Percentiles rank a stretch among this genome's conserved stretches.
phyloP scores from a whole-genome alignment of 164 flowering plant species.

The Nelumbo lutea region DNA sequence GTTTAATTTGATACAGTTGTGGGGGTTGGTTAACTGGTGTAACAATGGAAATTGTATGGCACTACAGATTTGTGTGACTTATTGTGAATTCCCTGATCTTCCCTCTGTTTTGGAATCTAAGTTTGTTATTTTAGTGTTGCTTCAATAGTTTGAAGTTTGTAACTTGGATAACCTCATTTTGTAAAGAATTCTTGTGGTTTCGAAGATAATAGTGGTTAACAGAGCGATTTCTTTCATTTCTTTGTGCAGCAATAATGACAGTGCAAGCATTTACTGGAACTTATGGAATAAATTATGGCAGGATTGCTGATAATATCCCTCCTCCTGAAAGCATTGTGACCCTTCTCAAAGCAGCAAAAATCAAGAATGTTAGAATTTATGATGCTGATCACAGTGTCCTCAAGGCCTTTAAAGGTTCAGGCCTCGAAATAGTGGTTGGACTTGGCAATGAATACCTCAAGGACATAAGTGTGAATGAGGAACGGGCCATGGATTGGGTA shows the following conservation, averaged over 20 bases:
- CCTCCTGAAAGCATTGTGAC: slow-evolving; percentile 50
- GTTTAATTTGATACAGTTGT: too few relatives aligned
- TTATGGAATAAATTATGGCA: slow-evolving; percentile 65
- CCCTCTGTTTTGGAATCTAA: too few relatives aligned
- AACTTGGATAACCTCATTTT: neutral
- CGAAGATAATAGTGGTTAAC: neutral
- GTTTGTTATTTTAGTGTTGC: too few relatives aligned
- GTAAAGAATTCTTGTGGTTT: neutral
- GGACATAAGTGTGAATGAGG: slow-evolving; percentile 38
- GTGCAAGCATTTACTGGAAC: slow-evolving; percentile 50
- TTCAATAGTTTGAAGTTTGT: neutral
- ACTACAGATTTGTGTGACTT: too few relatives aligned
- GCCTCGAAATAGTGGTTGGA: slow-evolving; percentile 49
- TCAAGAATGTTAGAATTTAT: slow-evolving; percentile 51
- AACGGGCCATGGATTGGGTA: slow-evolving; percentile 52
- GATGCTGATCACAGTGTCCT: slow-evolving; percentile 61
- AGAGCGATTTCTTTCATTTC: neutral
- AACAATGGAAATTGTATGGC: too few relatives aligned
- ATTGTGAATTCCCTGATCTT: too few relatives aligned
- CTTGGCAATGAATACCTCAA: slow-evolving; percentile 40
- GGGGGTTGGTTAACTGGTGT: too few relatives aligned
- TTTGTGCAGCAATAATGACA: slow-evolving; percentile 7
- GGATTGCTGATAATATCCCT: slow-evolving; percentile 60
- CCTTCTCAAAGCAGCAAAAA: slow-evolving; percentile 50
- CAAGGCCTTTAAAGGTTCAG: slow-evolving; percentile 52